Evolutionary conservation across 805 yeast genomes (phyloP).

Genomic region (Myxozyma geophila): DNA sequence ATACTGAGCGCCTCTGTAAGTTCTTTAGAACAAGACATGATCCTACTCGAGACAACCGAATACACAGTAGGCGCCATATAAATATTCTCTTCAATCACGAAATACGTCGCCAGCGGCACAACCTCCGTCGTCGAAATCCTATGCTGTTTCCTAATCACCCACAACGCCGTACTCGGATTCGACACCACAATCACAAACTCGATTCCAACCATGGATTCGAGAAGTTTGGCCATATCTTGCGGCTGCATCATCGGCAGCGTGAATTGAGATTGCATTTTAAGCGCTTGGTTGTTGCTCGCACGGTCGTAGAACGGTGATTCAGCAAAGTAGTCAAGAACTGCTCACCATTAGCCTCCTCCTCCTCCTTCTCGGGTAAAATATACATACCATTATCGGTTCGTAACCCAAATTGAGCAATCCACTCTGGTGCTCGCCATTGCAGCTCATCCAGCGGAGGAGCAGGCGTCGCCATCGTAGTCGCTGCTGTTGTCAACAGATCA

Average conservation of each 20-base stretch:
- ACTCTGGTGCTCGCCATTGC: constrained; percentile 97
- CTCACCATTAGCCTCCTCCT: not conserved
- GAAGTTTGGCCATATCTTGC: constrained; percentile 51
- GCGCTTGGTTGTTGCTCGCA: constrained; percentile 89
- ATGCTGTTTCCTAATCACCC: constrained; percentile 86
- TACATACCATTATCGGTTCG: constrained; percentile 71
- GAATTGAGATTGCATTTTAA: constrained; percentile 94
- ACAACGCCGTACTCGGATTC: constrained; percentile 81
- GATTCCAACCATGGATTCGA: constrained; percentile 78
- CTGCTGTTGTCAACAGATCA: not conserved
- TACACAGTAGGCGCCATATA: constrained; percentile 85
- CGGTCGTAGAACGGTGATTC: constrained; percentile 95
- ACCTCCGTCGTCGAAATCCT: constrained; percentile 59
- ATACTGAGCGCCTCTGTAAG: constrained; percentile 53
- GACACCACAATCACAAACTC: constrained; percentile 79
- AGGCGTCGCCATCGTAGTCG: constrained; percentile 5
- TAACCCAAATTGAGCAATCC: constrained; percentile 85
- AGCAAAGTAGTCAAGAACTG: constrained; percentile 81
- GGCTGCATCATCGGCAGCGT: constrained; percentile 53
- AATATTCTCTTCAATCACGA: constrained; percentile 87
- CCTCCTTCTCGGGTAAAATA: not conserved
- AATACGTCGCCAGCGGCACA: constrained; percentile 71
- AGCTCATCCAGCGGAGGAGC: constrained; percentile 43
- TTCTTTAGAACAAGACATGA: constrained; percentile 55
- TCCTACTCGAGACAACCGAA: constrained; percentile 71